A percentile compares a stretch with the other conserved stretches of the same genome.
Evolutionary conservation across 768 basidiomycete species (phyloP).

Genomic region (Pleurotus sapidus): DNA sequence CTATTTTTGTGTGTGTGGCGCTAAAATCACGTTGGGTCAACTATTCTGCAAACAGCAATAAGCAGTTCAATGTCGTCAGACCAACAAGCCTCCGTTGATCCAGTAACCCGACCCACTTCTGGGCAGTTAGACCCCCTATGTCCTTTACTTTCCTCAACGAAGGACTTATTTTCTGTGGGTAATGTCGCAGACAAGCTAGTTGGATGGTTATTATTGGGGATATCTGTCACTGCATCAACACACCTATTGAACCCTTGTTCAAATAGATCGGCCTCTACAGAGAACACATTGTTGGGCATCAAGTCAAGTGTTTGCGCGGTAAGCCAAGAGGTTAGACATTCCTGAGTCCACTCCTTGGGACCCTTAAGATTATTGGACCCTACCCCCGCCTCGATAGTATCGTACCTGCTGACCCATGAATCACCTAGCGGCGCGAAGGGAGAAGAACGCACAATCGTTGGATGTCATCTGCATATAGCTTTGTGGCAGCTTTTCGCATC

Average conservation of each 20-base stretch:
- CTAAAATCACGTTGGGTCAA: no score
- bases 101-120: constrained; percentile 36
- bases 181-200: constrained; percentile 33
- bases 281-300: constrained; percentile 8
- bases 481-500: constrained; percentile 39
- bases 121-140: constrained; percentile 21
- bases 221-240: neutral
- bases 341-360: constrained; percentile 10
- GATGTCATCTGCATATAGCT: constrained; percentile 42
- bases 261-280: constrained; percentile 22
- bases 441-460: constrained; percentile 32
- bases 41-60: no score
- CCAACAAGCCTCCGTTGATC: constrained; percentile 23
- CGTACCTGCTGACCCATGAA: constrained; percentile 14
- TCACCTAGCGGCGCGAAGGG: no score
- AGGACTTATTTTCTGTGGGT: constrained; percentile 27
- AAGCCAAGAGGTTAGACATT: constrained; percentile 18
- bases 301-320: constrained; percentile 14
- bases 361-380: constrained; percentile 13
- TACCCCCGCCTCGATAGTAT: constrained; percentile 16
- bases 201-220: neutral
- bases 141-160: constrained; percentile 26
- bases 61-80: no score
- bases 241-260: constrained; percentile 31
- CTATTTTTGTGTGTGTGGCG: no score